Conservation (phyloP, 2,329 filamentous ascomycete genomes). For the Escovopsis sp. region DNA sequence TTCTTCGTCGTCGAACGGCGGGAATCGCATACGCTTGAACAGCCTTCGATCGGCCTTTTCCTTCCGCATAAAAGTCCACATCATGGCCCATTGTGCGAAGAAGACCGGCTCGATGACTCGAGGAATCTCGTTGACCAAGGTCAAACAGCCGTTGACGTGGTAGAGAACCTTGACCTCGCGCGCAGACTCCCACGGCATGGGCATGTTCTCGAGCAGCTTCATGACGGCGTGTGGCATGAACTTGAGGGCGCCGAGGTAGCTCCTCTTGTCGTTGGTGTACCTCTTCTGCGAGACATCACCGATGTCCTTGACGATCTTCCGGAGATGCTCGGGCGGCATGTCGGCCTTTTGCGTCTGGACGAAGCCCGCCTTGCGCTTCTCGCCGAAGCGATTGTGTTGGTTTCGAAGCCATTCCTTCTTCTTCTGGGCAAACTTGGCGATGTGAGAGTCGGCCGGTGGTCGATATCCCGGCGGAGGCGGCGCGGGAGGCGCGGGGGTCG, state of each 20-base stretch:
- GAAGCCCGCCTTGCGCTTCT: slow-evolving; percentile 92
- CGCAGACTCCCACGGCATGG: slow-evolving; percentile 97
- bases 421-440: slow-evolving; percentile 94
- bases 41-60: slow-evolving; percentile 92
- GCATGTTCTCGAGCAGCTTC: slow-evolving; percentile 98
- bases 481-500: slow-evolving; percentile 38
- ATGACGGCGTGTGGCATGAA: slow-evolving; percentile 98
- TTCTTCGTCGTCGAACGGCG: slow-evolving; percentile 96
- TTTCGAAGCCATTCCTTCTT: slow-evolving; percentile 96
- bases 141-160: slow-evolving; percentile 94
- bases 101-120: slow-evolving; percentile 96
- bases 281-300: slow-evolving; percentile 99
- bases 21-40: slow-evolving; percentile 98
- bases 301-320: slow-evolving; percentile 97
- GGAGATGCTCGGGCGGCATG: slow-evolving; percentile 94
- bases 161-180: slow-evolving; percentile 96
- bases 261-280: slow-evolving; percentile 96
- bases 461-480: slow-evolving; percentile 79
- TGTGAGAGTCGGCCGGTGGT: slow-evolving; percentile 65
- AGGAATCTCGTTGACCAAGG: slow-evolving; percentile 89
- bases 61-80: slow-evolving; percentile 97
- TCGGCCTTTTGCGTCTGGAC: slow-evolving; percentile 97
- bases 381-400: slow-evolving; percentile 84
- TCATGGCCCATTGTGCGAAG: slow-evolving; percentile 96
- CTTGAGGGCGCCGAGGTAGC: slow-evolving; percentile 91